A percentile compares a stretch with the other conserved stretches of the same genome.
Conservation (phyloP, 768 basidiomycete species). For the Calocera cornea region DNA sequence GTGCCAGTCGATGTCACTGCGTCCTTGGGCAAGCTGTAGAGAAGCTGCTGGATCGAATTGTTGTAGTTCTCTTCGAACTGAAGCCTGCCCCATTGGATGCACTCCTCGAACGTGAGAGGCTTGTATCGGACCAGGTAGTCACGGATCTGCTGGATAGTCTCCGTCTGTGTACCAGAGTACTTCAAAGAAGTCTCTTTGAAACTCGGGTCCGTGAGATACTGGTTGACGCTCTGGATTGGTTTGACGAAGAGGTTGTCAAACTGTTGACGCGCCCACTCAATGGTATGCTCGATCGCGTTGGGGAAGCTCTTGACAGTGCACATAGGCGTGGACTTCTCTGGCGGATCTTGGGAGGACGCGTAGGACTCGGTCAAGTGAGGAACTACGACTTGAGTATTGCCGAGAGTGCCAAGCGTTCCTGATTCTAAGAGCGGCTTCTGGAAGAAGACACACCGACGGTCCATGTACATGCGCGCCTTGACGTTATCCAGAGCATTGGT, state of each 20-base stretch:
- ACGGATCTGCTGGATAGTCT: conserved; percentile 76
- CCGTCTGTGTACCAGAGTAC: conserved; percentile 81
- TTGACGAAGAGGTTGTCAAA: conserved; percentile 91
- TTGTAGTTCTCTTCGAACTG: conserved; percentile 91
- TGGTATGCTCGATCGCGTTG: conserved; percentile 93
- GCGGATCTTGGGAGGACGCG: conserved; percentile 94
- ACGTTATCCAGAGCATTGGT: conserved; percentile 98
- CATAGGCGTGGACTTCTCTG: conserved; percentile 90
- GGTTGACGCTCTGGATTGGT: conserved; percentile 84
- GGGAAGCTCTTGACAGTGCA: conserved; percentile 99
- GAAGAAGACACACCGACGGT: conserved; percentile 93
- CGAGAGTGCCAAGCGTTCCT: conserved; percentile 95
- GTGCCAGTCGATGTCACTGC: conserved; percentile 80
- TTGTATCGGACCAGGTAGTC: conserved; percentile 84
- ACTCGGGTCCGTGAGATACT: conserved; percentile 93
- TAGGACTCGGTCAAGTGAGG: conserved; percentile 94
- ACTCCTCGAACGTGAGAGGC: conserved; percentile 92
- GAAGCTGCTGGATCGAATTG: conserved; percentile 82
- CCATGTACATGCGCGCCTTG: conserved; percentile 96
- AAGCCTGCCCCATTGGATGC: conserved; percentile 89
- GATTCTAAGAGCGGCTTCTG: conserved; percentile 92
- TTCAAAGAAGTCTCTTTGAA: conserved; percentile 83
- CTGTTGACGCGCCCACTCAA: conserved; percentile 93
- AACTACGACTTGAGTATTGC: conserved; percentile 89
- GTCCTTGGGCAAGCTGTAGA: conserved; percentile 92